phyloP scores from a whole-genome alignment of 306 rosid species.

The Ochetophila trinervis region DNA sequence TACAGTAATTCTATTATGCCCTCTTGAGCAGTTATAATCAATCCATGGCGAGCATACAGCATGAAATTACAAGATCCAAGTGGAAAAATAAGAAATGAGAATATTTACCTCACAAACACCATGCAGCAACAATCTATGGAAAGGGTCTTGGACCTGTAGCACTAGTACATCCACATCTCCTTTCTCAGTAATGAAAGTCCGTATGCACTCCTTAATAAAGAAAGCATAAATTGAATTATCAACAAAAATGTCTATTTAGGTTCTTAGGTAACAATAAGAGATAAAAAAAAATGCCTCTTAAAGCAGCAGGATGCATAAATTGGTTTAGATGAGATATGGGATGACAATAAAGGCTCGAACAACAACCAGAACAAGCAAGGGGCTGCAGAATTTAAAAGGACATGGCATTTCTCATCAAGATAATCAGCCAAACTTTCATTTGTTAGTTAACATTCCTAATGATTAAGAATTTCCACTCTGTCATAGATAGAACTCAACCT shows the following conservation, averaged over 20 bases:
- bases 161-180: constrained; percentile 47
- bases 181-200: constrained; percentile 47
- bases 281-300: background rate
- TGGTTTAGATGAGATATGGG: background rate
- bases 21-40: too few species aligned
- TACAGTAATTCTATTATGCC: too few species aligned
- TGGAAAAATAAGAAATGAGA: background rate
- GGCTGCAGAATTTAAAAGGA: too few species aligned
- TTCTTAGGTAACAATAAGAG: background rate
- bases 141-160: constrained; percentile 71
- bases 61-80: background rate
- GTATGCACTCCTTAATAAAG: constrained; percentile 52
- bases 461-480: too few species aligned
- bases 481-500: too few species aligned
- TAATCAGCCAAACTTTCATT: too few species aligned
- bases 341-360: background rate
- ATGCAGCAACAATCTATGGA: constrained; percentile 78
- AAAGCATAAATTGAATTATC: background rate
- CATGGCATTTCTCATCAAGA: too few species aligned
- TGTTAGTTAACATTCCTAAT: too few species aligned
- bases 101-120: constrained; percentile 89
- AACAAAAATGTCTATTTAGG: background rate
- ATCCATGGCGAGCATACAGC: too few species aligned
- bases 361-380: too few species aligned
- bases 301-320: background rate